These are phyloP conservation scores for Picea mariana DNA, from an alignment of 83 land plant genomes.

Conservation along the genomic window DNA sequence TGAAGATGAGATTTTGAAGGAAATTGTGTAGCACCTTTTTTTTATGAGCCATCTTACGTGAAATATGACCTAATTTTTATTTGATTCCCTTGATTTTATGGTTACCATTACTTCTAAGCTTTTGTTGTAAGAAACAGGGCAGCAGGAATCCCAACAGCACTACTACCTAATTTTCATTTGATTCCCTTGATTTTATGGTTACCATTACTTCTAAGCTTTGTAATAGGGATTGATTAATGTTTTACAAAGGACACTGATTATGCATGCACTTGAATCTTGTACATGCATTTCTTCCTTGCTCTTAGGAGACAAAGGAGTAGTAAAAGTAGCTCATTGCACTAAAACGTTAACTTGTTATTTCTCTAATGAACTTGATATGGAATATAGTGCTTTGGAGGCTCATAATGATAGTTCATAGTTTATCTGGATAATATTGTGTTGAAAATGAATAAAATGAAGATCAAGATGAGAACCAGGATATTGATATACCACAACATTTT, in stretches of 20 bases:
- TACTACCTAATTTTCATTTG: too few relatives aligned
- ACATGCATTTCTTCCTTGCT: background rate
- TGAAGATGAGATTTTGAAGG: background rate
- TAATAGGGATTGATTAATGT: background rate
- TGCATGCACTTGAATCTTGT: background rate
- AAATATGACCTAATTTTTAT: background rate
- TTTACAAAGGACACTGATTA: background rate
- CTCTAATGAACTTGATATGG: too few relatives aligned
- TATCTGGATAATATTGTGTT: too few relatives aligned
- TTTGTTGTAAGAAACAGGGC: too few relatives aligned
- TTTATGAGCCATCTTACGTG: background rate
- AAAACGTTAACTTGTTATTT: background rate
- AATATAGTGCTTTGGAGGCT: too few relatives aligned
- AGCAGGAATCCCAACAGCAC: too few relatives aligned
- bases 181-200: background rate
- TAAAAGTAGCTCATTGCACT: background rate
- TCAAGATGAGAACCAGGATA: too few relatives aligned
- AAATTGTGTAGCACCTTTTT: background rate
- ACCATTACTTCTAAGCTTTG: background rate
- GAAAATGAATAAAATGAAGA: too few relatives aligned
- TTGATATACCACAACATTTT: too few relatives aligned
- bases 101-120: too few relatives aligned
- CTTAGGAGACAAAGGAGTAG: background rate
- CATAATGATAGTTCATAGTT: too few relatives aligned
- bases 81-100: background rate